A percentile compares a stretch with the other conserved stretches of the same genome.
Evolutionary conservation across 179 eudicot species (phyloP).

Genomic region (Heliamphora pulchella): DNA sequence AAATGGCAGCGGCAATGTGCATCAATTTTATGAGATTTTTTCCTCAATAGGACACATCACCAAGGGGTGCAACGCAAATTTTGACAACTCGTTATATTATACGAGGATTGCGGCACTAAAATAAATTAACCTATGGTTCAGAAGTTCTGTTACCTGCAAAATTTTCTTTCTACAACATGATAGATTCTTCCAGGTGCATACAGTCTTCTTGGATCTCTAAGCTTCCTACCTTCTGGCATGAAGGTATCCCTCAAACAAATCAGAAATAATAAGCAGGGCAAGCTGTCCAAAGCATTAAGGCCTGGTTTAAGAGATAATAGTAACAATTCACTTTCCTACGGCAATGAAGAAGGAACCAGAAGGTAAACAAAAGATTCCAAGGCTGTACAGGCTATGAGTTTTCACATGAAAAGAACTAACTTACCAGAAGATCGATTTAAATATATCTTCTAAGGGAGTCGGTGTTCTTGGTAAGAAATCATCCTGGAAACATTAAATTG

Average conservation of each 20-base stretch:
- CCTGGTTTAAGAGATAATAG: conserved; percentile 44
- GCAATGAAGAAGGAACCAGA: conserved; percentile 7
- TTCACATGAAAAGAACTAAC: conserved; percentile 16
- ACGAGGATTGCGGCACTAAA: neutral
- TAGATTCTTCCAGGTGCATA: conserved; percentile 97
- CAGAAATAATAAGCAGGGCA: conserved; percentile 79
- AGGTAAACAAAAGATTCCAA: conserved; percentile 1
- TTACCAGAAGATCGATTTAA: conserved; percentile 59
- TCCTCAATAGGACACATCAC: neutral
- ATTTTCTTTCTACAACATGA: conserved; percentile 91
- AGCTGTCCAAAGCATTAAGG: conserved; percentile 73
- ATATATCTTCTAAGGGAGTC: conserved; percentile 87
- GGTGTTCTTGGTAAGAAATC: conserved; percentile 90
- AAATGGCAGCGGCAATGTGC: neutral
- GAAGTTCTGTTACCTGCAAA: conserved; percentile 59
- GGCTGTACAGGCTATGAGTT: conserved; percentile 2
- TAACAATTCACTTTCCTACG: conserved; percentile 27
- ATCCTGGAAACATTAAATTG: conserved; percentile 40
- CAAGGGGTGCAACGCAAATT: no score
- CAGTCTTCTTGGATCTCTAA: conserved; percentile 79
- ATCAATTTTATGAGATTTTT: neutral
- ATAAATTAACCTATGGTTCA: neutral
- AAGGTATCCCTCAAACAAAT: conserved; percentile 91
- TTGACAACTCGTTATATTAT: neutral
- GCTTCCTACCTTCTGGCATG: conserved; percentile 71